A percentile compares a stretch with the other conserved stretches of the same genome.
These are phyloP conservation scores for Sambucus nigra DNA, from an alignment of 129 eudicot genomes.

Conservation along the genomic window DNA sequence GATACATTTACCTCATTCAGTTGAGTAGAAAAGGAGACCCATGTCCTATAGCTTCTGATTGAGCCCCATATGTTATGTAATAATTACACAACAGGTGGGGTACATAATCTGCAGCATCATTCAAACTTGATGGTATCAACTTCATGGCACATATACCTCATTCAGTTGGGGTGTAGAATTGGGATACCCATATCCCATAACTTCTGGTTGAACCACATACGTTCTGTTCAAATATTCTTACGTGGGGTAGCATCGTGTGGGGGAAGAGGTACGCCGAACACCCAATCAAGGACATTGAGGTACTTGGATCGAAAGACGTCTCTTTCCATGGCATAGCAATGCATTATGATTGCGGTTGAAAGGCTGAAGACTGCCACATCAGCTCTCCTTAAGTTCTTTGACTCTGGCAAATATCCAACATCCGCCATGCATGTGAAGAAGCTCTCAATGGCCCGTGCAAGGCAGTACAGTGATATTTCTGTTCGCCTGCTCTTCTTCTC, in stretches of 20 bases:
- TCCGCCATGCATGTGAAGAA: conserved; percentile 96
- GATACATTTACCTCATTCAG: background rate
- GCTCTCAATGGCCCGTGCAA: conserved; percentile 93
- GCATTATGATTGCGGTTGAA: conserved; percentile 94
- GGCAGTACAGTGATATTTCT: conserved; percentile 96
- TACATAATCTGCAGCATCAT: too few relatives aligned
- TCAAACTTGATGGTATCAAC: too few relatives aligned
- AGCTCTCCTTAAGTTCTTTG: conserved; percentile 53
- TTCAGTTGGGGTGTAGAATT: too few relatives aligned
- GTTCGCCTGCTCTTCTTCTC: conserved; percentile 96
- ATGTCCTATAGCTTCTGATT: too few relatives aligned
- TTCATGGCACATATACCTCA: too few relatives aligned
- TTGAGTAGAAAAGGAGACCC: background rate
- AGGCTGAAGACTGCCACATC: conserved; percentile 86
- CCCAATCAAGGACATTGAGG: conserved; percentile 98
- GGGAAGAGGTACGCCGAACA: conserved; percentile 94
- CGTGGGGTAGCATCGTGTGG: conserved; percentile 60
- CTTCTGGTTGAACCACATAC: background rate
- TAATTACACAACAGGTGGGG: too few relatives aligned
- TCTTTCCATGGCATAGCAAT: conserved; percentile 93
- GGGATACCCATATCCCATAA: too few relatives aligned
- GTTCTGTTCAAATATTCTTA: conserved; percentile 19
- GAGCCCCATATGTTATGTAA: too few relatives aligned
- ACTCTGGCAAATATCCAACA: conserved; percentile 65
- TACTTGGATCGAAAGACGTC: conserved; percentile 93